Conservation (phyloP, 139 green algal genomes). For the Mesostigma viride region DNA sequence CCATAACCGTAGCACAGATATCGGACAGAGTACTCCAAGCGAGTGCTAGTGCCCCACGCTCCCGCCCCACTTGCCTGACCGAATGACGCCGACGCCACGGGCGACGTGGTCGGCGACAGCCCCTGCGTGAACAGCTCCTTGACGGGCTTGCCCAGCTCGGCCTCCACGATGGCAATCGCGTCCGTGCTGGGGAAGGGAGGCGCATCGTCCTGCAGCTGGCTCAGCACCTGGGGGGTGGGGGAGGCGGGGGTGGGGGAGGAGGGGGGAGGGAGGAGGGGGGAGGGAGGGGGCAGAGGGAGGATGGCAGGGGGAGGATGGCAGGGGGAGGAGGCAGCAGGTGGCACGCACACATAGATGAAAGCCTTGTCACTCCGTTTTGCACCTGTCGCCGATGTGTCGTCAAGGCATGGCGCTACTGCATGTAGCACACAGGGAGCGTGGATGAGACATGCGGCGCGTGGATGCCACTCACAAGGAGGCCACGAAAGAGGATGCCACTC, state of each 20-base stretch:
- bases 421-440: neutral
- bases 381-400: neutral
- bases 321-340: neutral
- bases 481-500: too few relatives aligned
- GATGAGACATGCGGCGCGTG: neutral
- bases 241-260: neutral
- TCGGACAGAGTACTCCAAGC: too few relatives aligned
- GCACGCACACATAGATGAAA: neutral
- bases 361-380: neutral
- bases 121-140: constrained; percentile 72
- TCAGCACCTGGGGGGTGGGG: constrained; percentile 8
- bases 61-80: too few relatives aligned
- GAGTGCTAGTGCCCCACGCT: too few relatives aligned
- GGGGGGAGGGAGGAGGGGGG: neutral
- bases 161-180: constrained; percentile 33
- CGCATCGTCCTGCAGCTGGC: constrained; percentile 30
- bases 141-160: constrained; percentile 59
- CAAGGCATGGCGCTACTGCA: neutral
- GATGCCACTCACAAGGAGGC: neutral
- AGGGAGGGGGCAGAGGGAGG: neutral
- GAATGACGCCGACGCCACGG: constrained; percentile 75
- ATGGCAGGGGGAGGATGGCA: neutral
- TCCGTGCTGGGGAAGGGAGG: constrained; percentile 28
- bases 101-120: constrained; percentile 60
- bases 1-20: too few relatives aligned